Base-by-base conservation (phyloP, 2,329 filamentous ascomycete genomes). In the Chaetomium sp. region DNA sequence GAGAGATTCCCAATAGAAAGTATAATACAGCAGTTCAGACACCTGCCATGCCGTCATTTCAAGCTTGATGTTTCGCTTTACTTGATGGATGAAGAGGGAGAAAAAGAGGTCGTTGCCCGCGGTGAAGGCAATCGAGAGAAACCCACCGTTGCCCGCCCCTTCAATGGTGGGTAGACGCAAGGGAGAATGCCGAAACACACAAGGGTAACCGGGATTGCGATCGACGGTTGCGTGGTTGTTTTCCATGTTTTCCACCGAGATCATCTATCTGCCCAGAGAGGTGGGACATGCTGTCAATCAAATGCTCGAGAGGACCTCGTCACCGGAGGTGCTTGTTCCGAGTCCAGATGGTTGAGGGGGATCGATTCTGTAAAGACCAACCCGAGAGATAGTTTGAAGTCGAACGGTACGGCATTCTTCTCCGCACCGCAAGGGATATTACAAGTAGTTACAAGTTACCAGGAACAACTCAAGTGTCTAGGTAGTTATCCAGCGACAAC, bases 21-120 rank as follows among this genome's bases (percentile, higher is more conserved):
- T 67, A 67, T 67, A 67, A 67, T 67, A 67, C 49, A 67, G 19
- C 33, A 47, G 58, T 59, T 64, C 42, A 57, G 38, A 31, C 50
- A 45, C 38, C 38, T 42, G 16, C 38, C 38, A 42, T 42, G 38
- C 16, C 38, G 5, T 7, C 6, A 2, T 42, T 42, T 16, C 38
- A n/a, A n/a, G 16, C 7, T 4, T 42, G 13, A 42, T 42, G 38
- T 42, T 42, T 6, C 19, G 35, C 35, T 38, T 13, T 19, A 5
- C 2, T 19, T 4, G 13, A 12, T 38, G 12, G 9, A 12, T 3
- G 6, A 29, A 29, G 27, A 29, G 27, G 27, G 3, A 29, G 27
- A 29, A 29, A 29, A 29, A 29, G 3, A 29, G 6, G 27, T 3
- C 6, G 6, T 29, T 29, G n/a, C n/a, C n/a, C n/a, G n/a, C n/a